These are phyloP conservation scores for Hemerocallis citrina DNA, from an alignment of 106 monocot species.

Conservation along the genomic window DNA sequence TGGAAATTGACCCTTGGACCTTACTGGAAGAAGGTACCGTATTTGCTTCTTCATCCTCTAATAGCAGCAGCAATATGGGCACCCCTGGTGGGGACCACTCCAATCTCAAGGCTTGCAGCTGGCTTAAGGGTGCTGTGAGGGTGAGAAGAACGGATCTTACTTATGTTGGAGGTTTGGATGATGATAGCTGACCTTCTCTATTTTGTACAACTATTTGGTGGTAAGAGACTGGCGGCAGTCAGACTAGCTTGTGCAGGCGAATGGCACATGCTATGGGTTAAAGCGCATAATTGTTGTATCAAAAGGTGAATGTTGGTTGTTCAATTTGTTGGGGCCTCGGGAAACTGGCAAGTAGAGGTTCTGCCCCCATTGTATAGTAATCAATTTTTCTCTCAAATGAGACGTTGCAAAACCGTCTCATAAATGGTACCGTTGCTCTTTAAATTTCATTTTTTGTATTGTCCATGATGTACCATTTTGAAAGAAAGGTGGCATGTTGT, in stretches of 20 bases:
- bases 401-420: neutral
- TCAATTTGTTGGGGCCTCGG: neutral
- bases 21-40: slow-evolving; percentile 83
- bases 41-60: slow-evolving; percentile 28
- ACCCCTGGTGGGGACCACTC: slow-evolving; percentile 49
- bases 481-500: neutral
- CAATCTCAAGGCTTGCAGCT: slow-evolving; percentile 82
- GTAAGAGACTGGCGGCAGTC: neutral
- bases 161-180: slow-evolving; percentile 75
- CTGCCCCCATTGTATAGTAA: slow-evolving; percentile 8
- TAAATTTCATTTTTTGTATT: neutral
- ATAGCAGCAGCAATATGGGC: slow-evolving; percentile 18
- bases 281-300: neutral
- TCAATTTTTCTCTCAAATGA: neutral
- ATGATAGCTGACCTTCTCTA: slow-evolving; percentile 64
- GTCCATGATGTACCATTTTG: neutral
- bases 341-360: neutral
- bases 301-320: neutral
- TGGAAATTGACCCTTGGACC: slow-evolving; percentile 92
- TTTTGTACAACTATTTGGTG: slow-evolving; percentile 23
- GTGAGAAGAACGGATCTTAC: slow-evolving; percentile 87
- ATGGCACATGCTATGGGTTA: neutral
- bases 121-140: slow-evolving; percentile 96
- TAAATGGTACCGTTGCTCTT: slow-evolving; percentile 1
- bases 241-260: neutral